Evolutionary conservation across 169 alveolate species (phyloP), one percentile per base, ranked within the genome.

Genomic region (Plasmodium blacklocki): DNA sequence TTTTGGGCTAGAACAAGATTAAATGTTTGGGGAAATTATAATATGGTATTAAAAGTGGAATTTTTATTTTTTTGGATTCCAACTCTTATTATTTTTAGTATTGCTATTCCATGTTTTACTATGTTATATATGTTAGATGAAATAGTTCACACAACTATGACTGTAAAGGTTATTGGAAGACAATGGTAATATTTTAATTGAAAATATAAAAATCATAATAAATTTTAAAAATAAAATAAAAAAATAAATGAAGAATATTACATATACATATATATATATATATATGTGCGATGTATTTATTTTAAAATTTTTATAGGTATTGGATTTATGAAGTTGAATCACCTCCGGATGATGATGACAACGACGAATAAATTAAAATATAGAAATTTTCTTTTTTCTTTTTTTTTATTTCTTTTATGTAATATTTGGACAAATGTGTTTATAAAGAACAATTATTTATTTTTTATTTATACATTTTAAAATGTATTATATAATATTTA

Each of bases 301-400:
- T 62, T 43, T 58, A 45, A 56, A 58, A 43, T 47, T 8, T 29
- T 26, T 67, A 39, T 56, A 92, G 95, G 95, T 95, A 96, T 75
- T 96, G 98, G 98, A 95, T 96, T 11, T 96, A 96, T 92, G 98
- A 96, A 74, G 98, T 96, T 49, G 98, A 96, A 66, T 94, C 98
- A 11, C 98, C 98, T 2, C 95, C 96, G n/a, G 95, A 93, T 32
- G 95, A 89, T 29, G 92, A 93, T 32, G 93, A 93, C 50, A 32
- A 32, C 45, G 88, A 72, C 19, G 49, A 71, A 71, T 71, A 49
- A 71, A 47, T 9, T 15, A 43, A 60, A 19, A 60, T 60, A 60
- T 15, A 8, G 19, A 18, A 23, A 12, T 18, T 29, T 73, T 58
- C 7, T 39, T 29, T 12, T 56, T 60, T 32, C 19, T 59, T 59